Conservation (phyloP, 2,329 filamentous ascomycete genomes). For the Lecanicillium sp. region DNA sequence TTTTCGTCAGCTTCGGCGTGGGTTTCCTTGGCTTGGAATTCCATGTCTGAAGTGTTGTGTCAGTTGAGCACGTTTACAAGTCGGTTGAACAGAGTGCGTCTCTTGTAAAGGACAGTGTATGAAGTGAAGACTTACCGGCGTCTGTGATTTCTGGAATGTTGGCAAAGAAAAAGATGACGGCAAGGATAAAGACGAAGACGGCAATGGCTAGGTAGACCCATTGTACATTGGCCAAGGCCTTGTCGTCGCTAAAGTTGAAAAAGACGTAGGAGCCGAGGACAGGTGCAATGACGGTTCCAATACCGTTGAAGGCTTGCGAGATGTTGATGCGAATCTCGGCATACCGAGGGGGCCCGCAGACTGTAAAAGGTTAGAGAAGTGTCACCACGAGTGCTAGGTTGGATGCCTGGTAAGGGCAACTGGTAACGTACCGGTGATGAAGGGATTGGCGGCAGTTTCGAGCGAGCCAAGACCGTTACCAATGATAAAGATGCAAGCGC, state of each 20-base stretch:
- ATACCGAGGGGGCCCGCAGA: constrained; percentile 56
- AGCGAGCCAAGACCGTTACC: constrained; percentile 66
- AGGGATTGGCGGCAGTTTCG: constrained; percentile 71
- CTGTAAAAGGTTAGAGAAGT: constrained; percentile 5
- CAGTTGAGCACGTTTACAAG: too few species aligned
- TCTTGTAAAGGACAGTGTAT: neutral
- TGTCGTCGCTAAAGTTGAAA: constrained; percentile 52
- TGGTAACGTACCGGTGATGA: constrained; percentile 45
- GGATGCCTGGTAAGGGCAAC: constrained; percentile 10
- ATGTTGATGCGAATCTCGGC: constrained; percentile 69
- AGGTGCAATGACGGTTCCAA: constrained; percentile 65
- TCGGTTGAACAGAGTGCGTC: too few species aligned
- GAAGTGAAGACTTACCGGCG: constrained; percentile 20
- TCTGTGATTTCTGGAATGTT: constrained; percentile 63
- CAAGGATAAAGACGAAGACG: constrained; percentile 59
- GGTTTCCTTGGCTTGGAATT: constrained; percentile 46
- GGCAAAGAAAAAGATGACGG: constrained; percentile 57
- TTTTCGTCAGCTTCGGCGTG: constrained; percentile 47
- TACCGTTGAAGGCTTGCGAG: constrained; percentile 68
- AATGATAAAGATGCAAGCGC: constrained; percentile 63
- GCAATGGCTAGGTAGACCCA: constrained; percentile 71
- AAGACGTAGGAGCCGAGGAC: constrained; percentile 66
- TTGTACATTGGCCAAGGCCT: constrained; percentile 58
- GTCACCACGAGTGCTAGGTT: neutral
- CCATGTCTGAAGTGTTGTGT: constrained; percentile 43